Conservation (phyloP, 1,284 basidiomycete genomes). For the Veloboletus limbatus region DNA sequence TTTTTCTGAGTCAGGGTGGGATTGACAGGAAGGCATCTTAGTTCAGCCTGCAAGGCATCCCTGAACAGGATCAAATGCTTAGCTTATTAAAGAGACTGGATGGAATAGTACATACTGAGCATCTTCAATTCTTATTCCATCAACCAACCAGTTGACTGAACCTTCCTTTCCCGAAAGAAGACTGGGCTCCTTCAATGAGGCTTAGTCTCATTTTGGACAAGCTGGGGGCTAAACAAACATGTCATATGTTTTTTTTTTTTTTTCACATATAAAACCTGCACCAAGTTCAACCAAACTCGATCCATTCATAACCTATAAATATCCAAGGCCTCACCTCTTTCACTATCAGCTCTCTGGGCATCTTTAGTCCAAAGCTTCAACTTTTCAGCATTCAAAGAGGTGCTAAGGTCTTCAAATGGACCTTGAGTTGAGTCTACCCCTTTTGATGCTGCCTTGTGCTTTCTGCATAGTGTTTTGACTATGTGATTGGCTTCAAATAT, state of each 20-base stretch:
- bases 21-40: background rate
- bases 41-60: background rate
- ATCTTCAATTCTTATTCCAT: conserved; percentile 11
- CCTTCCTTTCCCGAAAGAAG: too few species aligned
- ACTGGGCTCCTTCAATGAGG: too few species aligned
- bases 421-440: conserved; percentile 2
- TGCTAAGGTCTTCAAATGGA: background rate
- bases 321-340: conserved; percentile 4
- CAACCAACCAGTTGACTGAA: conserved; percentile 2
- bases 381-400: background rate
- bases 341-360: too few species aligned
- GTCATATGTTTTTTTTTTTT: too few species aligned
- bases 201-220: conserved; percentile 7
- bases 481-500: too few species aligned
- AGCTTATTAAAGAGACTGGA: too few species aligned
- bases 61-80: background rate
- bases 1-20: conserved; percentile 1
- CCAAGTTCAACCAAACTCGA: too few species aligned
- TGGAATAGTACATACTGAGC: background rate
- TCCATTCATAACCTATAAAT: conserved; percentile 7
- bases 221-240: conserved; percentile 6
- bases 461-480: conserved; percentile 10
- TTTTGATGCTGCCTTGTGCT: background rate
- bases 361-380: too few species aligned
- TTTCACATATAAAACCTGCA: too few species aligned